Base-by-base conservation (phyloP, 768 basidiomycete species). In the Baorangia bicolor region DNA sequence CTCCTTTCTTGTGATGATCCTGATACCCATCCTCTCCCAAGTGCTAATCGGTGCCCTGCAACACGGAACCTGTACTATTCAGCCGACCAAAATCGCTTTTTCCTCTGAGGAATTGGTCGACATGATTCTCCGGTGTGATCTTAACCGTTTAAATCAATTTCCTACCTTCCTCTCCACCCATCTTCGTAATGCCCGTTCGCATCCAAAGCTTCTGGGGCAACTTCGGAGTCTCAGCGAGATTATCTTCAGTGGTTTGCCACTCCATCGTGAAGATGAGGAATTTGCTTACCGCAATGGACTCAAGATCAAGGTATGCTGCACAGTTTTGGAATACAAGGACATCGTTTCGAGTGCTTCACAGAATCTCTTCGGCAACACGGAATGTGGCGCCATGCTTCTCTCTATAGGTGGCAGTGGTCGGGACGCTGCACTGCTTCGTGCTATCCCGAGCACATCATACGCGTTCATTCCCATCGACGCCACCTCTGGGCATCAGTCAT, bases 361-460 rank as follows among this genome's bases (percentile, higher is more conserved):
- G 85, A 92, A 90, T 67, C 75, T 89, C 18, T 92, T 91, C 66
- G 90, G 90, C 18, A 89, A 83, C 69, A 92, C 90, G 2, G 90
- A 92, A 75, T 81, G 87, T 57, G 88, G 88, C 39, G 85, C 81
- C 1, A 87, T 87, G 78, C 74, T 92, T 50, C 67, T 84, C 27
- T 86, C 87, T 13, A 63, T 75, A 41, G 85, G 84, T 41, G 81
- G 79, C 33, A 71, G 74, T 50, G 83, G 80, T 37, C 74, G 71
- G 45, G 76, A 81, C 55, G 79, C 78, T 52, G 75, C 75, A 37
- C 73, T 83, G 53, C 78, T 91, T 40, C 77, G 76, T 27, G 75
- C 83, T 12, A 67, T 90, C n/a, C 79, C 83, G 23, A 81, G 83
- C 41, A 82, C 84, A 21, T 78, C 78, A 16, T 92, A 90, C 61